These are phyloP conservation scores for Hypericum perforatum DNA, from an alignment of 345 rosid genomes.

Conservation along the genomic window DNA sequence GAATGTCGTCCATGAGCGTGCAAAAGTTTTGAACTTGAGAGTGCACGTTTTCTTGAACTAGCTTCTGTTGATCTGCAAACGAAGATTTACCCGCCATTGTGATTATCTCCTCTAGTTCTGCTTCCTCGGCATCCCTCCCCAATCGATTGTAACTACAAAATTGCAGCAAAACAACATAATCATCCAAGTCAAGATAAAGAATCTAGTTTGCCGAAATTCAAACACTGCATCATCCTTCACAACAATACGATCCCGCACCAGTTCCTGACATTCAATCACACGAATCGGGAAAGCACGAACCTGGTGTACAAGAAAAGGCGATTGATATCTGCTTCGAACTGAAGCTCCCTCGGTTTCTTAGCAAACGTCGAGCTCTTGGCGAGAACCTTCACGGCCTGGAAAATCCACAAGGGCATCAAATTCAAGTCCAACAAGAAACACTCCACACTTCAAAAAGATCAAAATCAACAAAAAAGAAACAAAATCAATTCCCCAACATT, in stretches of 20 bases:
- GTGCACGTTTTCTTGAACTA: slow-evolving; percentile 72
- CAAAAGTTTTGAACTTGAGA: slow-evolving; percentile 47
- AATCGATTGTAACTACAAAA: slow-evolving; percentile 56
- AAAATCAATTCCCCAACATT: neutral
- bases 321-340: slow-evolving; percentile 69
- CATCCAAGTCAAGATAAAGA: neutral
- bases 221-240: no score
- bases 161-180: neutral
- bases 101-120: slow-evolving; percentile 78
- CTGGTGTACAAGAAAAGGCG: slow-evolving; percentile 71
- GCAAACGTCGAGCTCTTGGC: slow-evolving; percentile 64
- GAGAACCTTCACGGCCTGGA: slow-evolving; percentile 56
- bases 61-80: slow-evolving; percentile 63
- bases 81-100: slow-evolving; percentile 71
- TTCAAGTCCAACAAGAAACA: neutral
- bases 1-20: slow-evolving; percentile 51
- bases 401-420: slow-evolving; percentile 4
- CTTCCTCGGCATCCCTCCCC: slow-evolving; percentile 65
- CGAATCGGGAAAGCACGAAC: slow-evolving; percentile 19
- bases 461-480: neutral
- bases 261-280: no score
- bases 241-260: no score
- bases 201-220: no score
- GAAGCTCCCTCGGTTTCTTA: slow-evolving; percentile 59
- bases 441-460: neutral